Evolutionary conservation across 2,329 filamentous ascomycete genomes (phyloP).

Genomic region (Ceratocystis cubensis): DNA sequence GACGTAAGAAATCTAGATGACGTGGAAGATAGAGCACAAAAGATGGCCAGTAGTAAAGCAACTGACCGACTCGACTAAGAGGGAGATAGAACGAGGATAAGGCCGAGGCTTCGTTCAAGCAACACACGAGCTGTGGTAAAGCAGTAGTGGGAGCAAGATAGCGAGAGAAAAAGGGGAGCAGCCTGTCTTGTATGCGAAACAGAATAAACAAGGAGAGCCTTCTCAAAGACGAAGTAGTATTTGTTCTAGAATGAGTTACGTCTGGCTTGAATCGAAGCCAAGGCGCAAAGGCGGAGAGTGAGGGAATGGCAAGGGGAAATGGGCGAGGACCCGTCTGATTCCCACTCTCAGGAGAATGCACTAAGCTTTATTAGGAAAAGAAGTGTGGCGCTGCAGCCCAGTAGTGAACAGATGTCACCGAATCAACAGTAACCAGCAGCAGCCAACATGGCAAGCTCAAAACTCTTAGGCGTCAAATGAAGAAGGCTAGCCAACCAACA

Average conservation of each 20-base stretch:
- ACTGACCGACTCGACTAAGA: background rate
- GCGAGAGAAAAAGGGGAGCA: background rate
- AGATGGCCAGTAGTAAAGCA: background rate
- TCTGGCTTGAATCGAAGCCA: constrained; percentile 3
- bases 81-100: too few relatives aligned
- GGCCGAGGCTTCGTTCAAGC: too few relatives aligned
- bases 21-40: constrained; percentile 5
- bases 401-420: background rate
- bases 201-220: constrained; percentile 3
- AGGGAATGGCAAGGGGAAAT: background rate
- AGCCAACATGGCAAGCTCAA: background rate
- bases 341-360: constrained; percentile 16
- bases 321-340: background rate
- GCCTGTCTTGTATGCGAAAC: background rate
- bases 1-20: background rate
- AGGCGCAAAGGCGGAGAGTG: background rate
- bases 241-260: constrained; percentile 8
- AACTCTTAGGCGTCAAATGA: too few relatives aligned
- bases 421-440: background rate
- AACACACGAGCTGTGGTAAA: background rate
- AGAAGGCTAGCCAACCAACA: too few relatives aligned
- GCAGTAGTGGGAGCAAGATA: background rate
- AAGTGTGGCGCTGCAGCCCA: constrained; percentile 17
- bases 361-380: constrained; percentile 13
- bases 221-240: constrained; percentile 9